These are phyloP conservation scores for Acanthamoeba polyphaga DNA, from an alignment of 208 protist genomes.

Conservation along the genomic window DNA sequence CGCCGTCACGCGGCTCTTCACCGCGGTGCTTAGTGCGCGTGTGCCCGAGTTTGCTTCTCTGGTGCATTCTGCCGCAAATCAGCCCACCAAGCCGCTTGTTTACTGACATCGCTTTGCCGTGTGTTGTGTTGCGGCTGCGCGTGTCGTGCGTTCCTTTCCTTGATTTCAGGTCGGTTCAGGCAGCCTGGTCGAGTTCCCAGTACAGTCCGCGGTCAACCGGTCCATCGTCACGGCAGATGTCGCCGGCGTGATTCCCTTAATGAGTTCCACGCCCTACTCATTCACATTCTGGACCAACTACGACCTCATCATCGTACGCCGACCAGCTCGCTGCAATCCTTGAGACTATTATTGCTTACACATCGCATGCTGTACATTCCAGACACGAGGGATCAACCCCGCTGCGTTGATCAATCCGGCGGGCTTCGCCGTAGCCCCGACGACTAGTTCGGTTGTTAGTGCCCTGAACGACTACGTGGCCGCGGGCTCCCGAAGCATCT, in stretches of 20 bases:
- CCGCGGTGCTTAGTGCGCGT: neutral
- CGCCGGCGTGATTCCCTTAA: neutral
- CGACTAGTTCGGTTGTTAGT: neutral
- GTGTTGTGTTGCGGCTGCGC: too few relatives aligned
- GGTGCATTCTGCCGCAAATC: too few relatives aligned
- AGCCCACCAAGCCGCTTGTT: too few relatives aligned
- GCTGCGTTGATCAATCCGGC: neutral
- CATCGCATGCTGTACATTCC: neutral
- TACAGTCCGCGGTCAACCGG: neutral
- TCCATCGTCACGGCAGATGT: neutral
- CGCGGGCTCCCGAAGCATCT: neutral
- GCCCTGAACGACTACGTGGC: neutral
- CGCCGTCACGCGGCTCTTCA: neutral
- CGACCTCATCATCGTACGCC: constrained; percentile 12
- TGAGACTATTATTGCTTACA: too few relatives aligned
- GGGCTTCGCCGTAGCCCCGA: neutral
- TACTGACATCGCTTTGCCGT: too few relatives aligned
- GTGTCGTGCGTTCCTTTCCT: too few relatives aligned
- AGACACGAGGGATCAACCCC: neutral
- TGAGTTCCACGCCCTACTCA: neutral
- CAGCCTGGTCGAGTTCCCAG: neutral
- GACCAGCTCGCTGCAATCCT: neutral
- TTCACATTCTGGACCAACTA: constrained; percentile 34
- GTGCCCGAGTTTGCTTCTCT: neutral
- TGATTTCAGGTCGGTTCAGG: neutral